phyloP scores from a whole-genome alignment of 2,329 filamentous ascomycete genomes.

The Elsinoe arachidis region DNA sequence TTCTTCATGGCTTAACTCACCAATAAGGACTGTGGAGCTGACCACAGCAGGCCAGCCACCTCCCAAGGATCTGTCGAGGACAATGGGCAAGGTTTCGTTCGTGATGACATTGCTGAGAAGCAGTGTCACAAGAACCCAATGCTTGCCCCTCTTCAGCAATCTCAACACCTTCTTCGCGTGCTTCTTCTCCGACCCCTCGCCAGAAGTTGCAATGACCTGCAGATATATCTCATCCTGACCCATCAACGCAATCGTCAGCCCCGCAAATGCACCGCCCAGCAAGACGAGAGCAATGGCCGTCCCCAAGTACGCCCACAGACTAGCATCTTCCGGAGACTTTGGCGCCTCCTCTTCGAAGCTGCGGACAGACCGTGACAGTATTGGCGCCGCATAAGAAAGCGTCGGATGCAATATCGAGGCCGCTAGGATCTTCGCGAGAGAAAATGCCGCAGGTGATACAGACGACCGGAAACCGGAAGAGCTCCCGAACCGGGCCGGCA shows the following conservation, averaged over 20 bases:
- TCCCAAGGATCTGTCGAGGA: constrained; percentile 85
- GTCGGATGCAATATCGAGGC: constrained; percentile 17
- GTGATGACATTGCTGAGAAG: constrained; percentile 95
- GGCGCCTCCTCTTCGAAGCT: constrained; percentile 19
- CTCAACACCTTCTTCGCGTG: constrained; percentile 75
- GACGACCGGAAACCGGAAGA: not conserved
- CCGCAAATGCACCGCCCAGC: constrained; percentile 85
- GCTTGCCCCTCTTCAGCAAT: constrained; percentile 79
- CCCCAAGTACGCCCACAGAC: constrained; percentile 71
- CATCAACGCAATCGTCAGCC: constrained; percentile 81
- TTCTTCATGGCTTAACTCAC: constrained; percentile 43
- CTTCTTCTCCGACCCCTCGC: constrained; percentile 73
- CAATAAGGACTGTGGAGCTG: constrained; percentile 86
- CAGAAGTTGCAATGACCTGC: constrained; percentile 82
- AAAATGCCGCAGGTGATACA: constrained; percentile 15
- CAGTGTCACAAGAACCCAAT: constrained; percentile 94
- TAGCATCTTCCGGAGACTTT: constrained; percentile 42
- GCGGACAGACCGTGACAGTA: constrained; percentile 13
- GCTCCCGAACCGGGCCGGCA: constrained; percentile 11
- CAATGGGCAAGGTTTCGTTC: constrained; percentile 91
- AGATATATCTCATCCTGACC: constrained; percentile 90
- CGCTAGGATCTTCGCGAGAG: constrained; percentile 17
- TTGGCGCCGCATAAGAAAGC: constrained; percentile 15
- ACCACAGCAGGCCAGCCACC: constrained; percentile 91
- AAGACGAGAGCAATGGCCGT: constrained; percentile 75